A percentile compares a stretch with the other conserved stretches of the same genome.
Evolutionary conservation across 768 basidiomycete genomes (phyloP).

Genomic region (Tulasnella sp.): DNA sequence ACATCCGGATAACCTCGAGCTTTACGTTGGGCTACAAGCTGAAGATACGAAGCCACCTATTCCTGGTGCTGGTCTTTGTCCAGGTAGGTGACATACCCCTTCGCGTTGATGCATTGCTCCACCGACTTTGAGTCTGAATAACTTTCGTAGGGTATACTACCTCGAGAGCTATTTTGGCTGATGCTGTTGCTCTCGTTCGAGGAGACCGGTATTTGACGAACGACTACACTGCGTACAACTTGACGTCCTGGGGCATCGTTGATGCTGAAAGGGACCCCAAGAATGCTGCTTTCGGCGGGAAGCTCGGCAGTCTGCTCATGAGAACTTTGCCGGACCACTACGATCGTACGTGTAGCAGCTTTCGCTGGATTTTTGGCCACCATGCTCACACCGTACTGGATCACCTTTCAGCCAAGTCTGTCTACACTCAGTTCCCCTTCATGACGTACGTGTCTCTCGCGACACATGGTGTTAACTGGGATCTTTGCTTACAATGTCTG

Average conservation of each 20-base stretch:
- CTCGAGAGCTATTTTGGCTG: constrained; percentile 15
- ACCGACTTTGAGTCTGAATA: background rate
- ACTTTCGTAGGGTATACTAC: constrained; percentile 1
- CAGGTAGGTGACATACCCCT: background rate
- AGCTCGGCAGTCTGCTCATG: constrained; percentile 62
- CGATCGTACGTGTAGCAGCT: constrained; percentile 24
- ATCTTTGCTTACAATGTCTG: background rate
- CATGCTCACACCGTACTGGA: background rate
- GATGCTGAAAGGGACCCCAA: constrained; percentile 26
- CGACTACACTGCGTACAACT: constrained; percentile 63
- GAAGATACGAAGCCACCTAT: constrained; percentile 3
- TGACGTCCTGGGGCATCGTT: constrained; percentile 65
- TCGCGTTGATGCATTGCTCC: background rate
- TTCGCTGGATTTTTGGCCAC: background rate
- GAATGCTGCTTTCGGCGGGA: constrained; percentile 49
- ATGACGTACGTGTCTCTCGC: constrained; percentile 26
- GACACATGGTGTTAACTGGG: background rate
- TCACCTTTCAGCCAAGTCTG: background rate
- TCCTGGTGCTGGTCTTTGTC: constrained; percentile 11
- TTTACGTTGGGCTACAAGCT: constrained; percentile 15
- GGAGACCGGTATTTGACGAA: constrained; percentile 61
- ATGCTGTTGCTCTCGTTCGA: constrained; percentile 17
- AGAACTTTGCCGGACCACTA: constrained; percentile 59
- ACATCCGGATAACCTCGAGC: constrained; percentile 13
- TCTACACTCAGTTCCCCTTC: constrained; percentile 54